Evolutionary conservation across 306 rosid species (phyloP).

Genomic region (Alnus glutinosa): DNA sequence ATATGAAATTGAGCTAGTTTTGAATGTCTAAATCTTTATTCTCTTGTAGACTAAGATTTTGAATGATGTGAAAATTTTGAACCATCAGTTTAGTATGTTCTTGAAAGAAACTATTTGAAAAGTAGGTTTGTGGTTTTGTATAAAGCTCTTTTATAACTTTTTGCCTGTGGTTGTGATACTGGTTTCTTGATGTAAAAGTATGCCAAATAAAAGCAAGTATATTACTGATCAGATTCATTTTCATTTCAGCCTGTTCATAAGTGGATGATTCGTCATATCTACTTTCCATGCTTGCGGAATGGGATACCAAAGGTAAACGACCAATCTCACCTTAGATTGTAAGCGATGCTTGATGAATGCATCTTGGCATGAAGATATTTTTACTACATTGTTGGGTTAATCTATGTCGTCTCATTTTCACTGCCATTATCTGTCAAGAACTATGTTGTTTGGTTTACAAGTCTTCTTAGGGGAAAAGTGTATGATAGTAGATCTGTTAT

Average conservation of each 20-base stretch:
- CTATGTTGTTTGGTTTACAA: not conserved
- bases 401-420: not conserved
- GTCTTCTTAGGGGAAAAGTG: not conserved
- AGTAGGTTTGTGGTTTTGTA: not conserved
- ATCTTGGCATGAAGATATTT: not conserved
- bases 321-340: constrained; percentile 3
- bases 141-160: not conserved
- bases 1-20: not conserved
- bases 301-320: constrained; percentile 83
- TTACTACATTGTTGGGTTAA: not conserved
- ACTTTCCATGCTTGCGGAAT: constrained; percentile 76
- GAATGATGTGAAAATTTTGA: not conserved
- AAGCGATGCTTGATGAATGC: not conserved
- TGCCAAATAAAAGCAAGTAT: not conserved
- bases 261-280: constrained; percentile 97
- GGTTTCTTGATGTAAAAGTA: not conserved
- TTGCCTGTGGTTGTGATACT: not conserved
- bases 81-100: not conserved
- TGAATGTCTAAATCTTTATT: not conserved
- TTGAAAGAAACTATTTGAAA: not conserved
- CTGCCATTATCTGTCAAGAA: not conserved
- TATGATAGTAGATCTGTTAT: constrained; percentile 4
- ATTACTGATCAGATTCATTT: constrained; percentile 31
- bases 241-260: constrained; percentile 88
- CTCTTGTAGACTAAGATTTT: not conserved